Percentiles rank a stretch among this genome's conserved stretches.
These are phyloP conservation scores for Stachybotrys echinatus DNA, from an alignment of 2,329 filamentous ascomycete genomes.

Conservation along the genomic window DNA sequence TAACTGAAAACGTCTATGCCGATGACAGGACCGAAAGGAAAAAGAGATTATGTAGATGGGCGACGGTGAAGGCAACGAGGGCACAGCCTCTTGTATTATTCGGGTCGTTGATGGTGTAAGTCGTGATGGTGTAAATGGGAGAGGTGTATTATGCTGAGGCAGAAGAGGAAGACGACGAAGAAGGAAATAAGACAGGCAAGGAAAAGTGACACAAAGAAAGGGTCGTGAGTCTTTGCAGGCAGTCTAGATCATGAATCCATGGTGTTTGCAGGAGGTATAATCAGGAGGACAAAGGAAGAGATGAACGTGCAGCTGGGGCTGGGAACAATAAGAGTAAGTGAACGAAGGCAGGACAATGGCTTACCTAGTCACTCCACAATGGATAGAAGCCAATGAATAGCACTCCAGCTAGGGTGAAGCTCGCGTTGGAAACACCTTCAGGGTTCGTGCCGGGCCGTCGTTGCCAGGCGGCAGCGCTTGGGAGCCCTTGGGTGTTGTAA, in stretches of 20 bases:
- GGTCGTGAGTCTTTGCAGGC: conserved; percentile 3
- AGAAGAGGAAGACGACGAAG: conserved; percentile 2
- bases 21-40: conserved; percentile 1
- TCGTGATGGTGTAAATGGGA: neutral
- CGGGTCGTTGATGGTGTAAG: neutral
- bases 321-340: conserved; percentile 17
- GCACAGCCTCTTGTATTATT: neutral
- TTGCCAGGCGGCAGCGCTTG: conserved; percentile 18
- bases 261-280: conserved; percentile 11
- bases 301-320: conserved; percentile 5
- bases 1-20: conserved; percentile 1
- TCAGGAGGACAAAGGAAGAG: conserved; percentile 4
- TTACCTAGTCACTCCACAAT: conserved; percentile 17
- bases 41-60: neutral
- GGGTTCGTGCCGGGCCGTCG: conserved; percentile 6
- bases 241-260: conserved; percentile 8
- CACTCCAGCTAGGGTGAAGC: conserved; percentile 7
- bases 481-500: neutral
- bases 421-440: conserved; percentile 9
- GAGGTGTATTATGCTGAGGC: neutral
- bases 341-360: conserved; percentile 5
- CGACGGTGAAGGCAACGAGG: neutral
- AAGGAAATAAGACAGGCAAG: conserved; percentile 1
- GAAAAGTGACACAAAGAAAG: conserved; percentile 6
- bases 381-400: conserved; percentile 12